Evolutionary conservation across 2,329 filamentous ascomycete species (phyloP).

Genomic region (Diatrype stigma): DNA sequence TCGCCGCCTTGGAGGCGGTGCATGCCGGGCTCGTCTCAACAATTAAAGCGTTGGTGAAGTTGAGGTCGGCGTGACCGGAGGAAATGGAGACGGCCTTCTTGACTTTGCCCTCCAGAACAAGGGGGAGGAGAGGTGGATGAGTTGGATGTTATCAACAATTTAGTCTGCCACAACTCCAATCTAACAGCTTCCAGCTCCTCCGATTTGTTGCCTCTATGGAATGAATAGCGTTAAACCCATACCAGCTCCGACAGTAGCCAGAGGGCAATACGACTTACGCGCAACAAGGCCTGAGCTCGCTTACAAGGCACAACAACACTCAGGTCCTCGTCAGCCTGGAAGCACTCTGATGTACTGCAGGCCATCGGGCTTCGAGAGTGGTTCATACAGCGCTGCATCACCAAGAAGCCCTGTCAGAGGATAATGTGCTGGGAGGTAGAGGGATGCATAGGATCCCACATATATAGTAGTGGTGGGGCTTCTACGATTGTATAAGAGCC

Average conservation of each 20-base stretch:
- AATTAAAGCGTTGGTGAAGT: conserved; percentile 18
- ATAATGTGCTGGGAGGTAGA: no score
- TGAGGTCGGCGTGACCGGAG: conserved; percentile 40
- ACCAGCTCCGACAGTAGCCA: not conserved
- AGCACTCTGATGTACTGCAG: conserved; percentile 10
- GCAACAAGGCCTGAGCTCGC: conserved; percentile 14
- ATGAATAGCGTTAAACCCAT: not conserved
- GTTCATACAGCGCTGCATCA: conserved; percentile 7
- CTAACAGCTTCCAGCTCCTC: conserved; percentile 30
- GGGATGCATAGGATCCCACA: no score
- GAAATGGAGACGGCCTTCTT: conserved; percentile 52
- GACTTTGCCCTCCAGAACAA: conserved; percentile 41
- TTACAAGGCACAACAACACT: conserved; percentile 13
- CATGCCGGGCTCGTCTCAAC: conserved; percentile 29
- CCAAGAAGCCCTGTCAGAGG: no score
- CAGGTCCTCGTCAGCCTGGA: conserved; percentile 8
- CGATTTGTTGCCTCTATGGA: conserved; percentile 22
- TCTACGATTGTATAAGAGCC: no score
- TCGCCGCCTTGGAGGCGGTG: conserved; percentile 27
- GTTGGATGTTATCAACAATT: conserved; percentile 48
- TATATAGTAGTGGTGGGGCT: no score
- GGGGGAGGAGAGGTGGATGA: conserved; percentile 47
- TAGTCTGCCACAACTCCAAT: conserved; percentile 34
- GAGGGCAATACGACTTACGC: conserved; percentile 1
- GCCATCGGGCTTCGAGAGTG: conserved; percentile 3